These are phyloP conservation scores for Aspergillus oerlinghausenensis DNA, from an alignment of 2,329 filamentous ascomycete species.

Conservation along the genomic window DNA sequence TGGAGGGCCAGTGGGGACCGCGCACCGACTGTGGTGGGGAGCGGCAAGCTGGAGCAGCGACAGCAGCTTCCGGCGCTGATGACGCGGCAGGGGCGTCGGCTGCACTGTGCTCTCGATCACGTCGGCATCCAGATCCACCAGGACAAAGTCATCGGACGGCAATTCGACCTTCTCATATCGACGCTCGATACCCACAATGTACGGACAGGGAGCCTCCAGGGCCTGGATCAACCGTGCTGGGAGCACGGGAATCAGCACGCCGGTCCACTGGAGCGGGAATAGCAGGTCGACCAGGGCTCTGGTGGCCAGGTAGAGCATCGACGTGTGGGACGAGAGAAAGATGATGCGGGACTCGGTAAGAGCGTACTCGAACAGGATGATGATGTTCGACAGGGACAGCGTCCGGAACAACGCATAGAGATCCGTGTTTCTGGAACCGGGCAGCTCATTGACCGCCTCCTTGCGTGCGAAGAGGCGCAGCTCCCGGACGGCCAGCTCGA, in stretches of 20 bases:
- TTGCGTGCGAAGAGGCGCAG: constrained; percentile 87
- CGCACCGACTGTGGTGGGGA: constrained; percentile 80
- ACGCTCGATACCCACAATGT: constrained; percentile 92
- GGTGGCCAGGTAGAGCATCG: constrained; percentile 91
- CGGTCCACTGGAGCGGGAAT: constrained; percentile 89
- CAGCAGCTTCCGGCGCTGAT: constrained; percentile 83
- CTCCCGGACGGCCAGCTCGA: constrained; percentile 85
- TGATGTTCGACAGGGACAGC: constrained; percentile 84
- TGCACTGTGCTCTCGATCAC: constrained; percentile 77
- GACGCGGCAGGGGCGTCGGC: constrained; percentile 75
- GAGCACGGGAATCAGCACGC: constrained; percentile 88
- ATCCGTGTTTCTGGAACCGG: constrained; percentile 85
- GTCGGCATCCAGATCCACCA: constrained; percentile 90
- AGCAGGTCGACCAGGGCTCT: constrained; percentile 80
- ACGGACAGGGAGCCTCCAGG: constrained; percentile 90
- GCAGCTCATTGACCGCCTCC: constrained; percentile 88
- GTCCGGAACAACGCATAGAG: constrained; percentile 89
- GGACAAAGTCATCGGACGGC: constrained; percentile 90
- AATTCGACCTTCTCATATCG: constrained; percentile 64
- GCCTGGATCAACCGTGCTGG: constrained; percentile 84
- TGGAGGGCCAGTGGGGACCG: constrained; percentile 82
- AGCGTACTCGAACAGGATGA: constrained; percentile 88
- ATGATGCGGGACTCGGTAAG: constrained; percentile 93
- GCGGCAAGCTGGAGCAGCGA: constrained; percentile 85
- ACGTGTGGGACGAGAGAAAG: constrained; percentile 88